Evolutionary conservation across 495 filamentous ascomycete genomes (phyloP).

Genomic region (Neurospora sp.): DNA sequence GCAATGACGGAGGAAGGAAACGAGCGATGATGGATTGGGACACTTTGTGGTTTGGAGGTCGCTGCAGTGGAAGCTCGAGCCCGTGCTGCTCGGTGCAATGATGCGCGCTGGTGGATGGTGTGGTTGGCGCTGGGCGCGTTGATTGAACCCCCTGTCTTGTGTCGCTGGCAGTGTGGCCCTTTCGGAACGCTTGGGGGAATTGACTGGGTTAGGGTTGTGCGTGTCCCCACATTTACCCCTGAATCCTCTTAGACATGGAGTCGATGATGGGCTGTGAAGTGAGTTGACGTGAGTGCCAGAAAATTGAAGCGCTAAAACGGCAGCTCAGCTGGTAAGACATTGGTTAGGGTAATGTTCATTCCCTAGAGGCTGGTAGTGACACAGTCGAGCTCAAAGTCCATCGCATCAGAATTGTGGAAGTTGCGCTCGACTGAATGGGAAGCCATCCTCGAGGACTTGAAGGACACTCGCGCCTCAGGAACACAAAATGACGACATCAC

Average conservation of each 20-base stretch:
- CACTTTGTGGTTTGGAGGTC: not conserved
- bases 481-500: not conserved
- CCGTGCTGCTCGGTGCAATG: not conserved
- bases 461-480: not conserved
- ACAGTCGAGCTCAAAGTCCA: not conserved
- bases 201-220: not conserved
- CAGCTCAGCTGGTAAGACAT: too few relatives aligned
- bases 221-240: not conserved
- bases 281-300: not conserved
- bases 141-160: not conserved
- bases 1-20: not conserved
- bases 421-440: not conserved
- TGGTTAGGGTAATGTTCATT: too few relatives aligned
- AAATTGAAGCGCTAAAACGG: too few relatives aligned
- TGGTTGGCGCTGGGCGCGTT: not conserved
- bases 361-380: not conserved
- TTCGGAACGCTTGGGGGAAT: not conserved
- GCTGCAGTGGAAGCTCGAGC: not conserved
- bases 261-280: not conserved
- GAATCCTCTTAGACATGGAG: not conserved
- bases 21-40: not conserved
- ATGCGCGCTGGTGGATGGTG: not conserved
- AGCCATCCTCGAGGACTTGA: not conserved
- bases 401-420: not conserved
- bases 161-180: not conserved